A percentile compares a stretch with the other conserved stretches of the same genome.
These are phyloP conservation scores for Penicillium silybi DNA, from an alignment of 495 filamentous ascomycete genomes.

Conservation along the genomic window DNA sequence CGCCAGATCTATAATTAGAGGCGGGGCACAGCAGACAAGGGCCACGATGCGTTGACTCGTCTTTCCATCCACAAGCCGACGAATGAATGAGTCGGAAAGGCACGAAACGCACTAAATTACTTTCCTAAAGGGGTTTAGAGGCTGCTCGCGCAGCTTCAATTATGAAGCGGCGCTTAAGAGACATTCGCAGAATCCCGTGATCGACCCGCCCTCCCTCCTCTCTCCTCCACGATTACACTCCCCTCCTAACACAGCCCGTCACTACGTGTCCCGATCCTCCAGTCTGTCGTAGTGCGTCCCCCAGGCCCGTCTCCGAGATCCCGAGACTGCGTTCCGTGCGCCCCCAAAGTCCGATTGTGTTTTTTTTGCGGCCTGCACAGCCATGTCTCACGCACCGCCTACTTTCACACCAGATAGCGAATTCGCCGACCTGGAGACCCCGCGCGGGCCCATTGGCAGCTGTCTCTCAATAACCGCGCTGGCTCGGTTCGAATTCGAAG, in stretches of 20 bases:
- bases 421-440: constrained; percentile 32
- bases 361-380: not conserved
- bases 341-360: not conserved
- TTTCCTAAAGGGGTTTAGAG: too few relatives aligned
- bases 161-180: not conserved
- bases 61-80: not conserved
- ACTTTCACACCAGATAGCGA: constrained; percentile 37
- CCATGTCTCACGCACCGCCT: constrained; percentile 21
- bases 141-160: too few relatives aligned
- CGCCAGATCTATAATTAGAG: constrained; percentile 9
- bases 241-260: not conserved
- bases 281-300: constrained; percentile 1
- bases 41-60: not conserved
- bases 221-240: not conserved
- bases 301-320: not conserved
- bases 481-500: constrained; percentile 82
- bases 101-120: too few relatives aligned
- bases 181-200: constrained; percentile 10
- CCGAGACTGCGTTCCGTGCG: constrained; percentile 3
- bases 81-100: not conserved
- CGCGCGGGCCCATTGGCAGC: constrained; percentile 14
- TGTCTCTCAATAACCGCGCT: constrained; percentile 49
- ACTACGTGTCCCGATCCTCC: not conserved
- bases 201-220: constrained; percentile 5
- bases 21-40: constrained; percentile 3